Percentiles rank a stretch among this genome's conserved stretches.
These are phyloP conservation scores for Penstemon newberryi DNA, from an alignment of 257 asterid genomes.

Conservation along the genomic window DNA sequence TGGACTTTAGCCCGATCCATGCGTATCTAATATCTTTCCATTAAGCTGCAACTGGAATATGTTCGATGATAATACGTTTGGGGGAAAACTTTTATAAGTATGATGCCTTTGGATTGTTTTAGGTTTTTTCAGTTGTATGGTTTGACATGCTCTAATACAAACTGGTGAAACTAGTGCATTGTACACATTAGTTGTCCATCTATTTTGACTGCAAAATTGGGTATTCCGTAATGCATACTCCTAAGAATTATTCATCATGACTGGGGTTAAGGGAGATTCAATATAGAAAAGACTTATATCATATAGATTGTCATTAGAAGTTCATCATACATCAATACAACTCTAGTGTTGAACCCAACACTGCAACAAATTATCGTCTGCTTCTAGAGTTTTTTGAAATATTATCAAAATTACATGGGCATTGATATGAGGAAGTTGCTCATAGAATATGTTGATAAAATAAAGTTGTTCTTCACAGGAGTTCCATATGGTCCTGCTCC, in stretches of 20 bases:
- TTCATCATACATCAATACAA: conserved; percentile 7
- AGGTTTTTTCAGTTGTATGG: conserved; percentile 13
- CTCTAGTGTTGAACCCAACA: conserved; percentile 21
- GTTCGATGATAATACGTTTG: neutral
- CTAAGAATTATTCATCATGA: conserved; percentile 7
- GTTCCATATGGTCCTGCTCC: conserved; percentile 79
- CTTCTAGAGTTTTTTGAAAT: conserved; percentile 15
- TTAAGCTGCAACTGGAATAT: neutral
- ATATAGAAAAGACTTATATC: conserved; percentile 16
- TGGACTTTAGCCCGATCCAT: too few relatives aligned
- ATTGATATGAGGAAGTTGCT: conserved; percentile 27
- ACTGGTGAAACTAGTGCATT: conserved; percentile 22
- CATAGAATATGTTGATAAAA: conserved; percentile 42
- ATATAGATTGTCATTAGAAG: neutral
- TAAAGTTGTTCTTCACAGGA: conserved; percentile 72
- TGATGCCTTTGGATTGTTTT: conserved; percentile 1
- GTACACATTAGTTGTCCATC: conserved; percentile 7
- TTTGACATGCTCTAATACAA: conserved; percentile 9
- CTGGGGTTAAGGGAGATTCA: conserved; percentile 1
- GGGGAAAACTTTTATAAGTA: conserved; percentile 13
- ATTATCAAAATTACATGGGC: conserved; percentile 28
- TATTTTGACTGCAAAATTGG: neutral
- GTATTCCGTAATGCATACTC: conserved; percentile 7
- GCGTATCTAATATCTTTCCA: too few relatives aligned
- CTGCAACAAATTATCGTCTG: conserved; percentile 1